These are phyloP conservation scores for Scedosporium apiospermum DNA, from an alignment of 2,329 filamentous ascomycete species.

Conservation along the genomic window DNA sequence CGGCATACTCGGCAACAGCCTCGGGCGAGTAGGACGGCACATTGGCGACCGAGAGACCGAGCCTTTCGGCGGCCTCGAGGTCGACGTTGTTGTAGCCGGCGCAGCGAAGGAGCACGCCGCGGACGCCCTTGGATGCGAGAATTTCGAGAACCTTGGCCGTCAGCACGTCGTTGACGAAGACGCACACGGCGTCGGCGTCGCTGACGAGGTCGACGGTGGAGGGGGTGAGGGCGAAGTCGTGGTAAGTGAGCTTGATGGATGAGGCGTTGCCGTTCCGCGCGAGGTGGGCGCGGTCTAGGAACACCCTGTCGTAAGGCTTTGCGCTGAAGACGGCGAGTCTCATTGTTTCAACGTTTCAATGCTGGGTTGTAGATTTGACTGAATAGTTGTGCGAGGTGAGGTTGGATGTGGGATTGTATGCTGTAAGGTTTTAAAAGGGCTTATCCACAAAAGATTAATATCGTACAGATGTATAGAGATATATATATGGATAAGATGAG, in stretches of 20 bases:
- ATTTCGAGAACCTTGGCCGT: conserved; percentile 38
- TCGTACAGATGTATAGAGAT: too few relatives aligned
- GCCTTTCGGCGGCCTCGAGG: conserved; percentile 40
- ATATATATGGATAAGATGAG: too few relatives aligned
- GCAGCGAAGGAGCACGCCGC: conserved; percentile 54
- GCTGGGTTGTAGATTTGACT: neutral
- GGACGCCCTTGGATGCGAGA: conserved; percentile 40
- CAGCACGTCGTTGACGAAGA: conserved; percentile 59
- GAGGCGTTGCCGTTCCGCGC: conserved; percentile 20
- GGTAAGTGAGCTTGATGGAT: conserved; percentile 42
- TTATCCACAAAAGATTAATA: too few relatives aligned
- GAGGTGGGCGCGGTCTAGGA: conserved; percentile 34
- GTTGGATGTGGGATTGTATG: too few relatives aligned
- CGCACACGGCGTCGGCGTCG: conserved; percentile 49
- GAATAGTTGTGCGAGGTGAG: neutral
- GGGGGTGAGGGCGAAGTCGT: conserved; percentile 45
- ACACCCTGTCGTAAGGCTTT: conserved; percentile 53
- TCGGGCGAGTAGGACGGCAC: conserved; percentile 62
- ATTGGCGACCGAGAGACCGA: conserved; percentile 53
- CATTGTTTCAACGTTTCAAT: conserved; percentile 23
- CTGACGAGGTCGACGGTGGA: conserved; percentile 47
- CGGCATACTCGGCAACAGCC: conserved; percentile 59
- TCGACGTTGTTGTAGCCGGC: conserved; percentile 62
- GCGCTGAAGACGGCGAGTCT: conserved; percentile 56
- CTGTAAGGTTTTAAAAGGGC: neutral